Evolutionary conservation across 495 filamentous ascomycete species (phyloP).

Genomic region (Hypoxylon intermedium): DNA sequence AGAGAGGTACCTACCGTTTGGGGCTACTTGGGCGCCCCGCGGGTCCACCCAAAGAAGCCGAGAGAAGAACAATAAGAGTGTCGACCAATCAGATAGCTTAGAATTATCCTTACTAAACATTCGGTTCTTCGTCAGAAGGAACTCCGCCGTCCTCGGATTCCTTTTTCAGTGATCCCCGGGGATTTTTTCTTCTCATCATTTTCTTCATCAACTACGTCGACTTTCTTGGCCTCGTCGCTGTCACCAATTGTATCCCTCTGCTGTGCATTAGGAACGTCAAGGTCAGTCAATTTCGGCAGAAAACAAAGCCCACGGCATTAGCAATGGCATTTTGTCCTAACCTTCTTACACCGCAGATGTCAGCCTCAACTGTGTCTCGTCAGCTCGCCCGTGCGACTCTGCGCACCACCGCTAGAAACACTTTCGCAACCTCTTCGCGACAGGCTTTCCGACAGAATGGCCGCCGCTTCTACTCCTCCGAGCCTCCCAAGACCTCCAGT

Average conservation of each 20-base stretch:
- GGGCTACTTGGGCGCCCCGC: conserved; percentile 2
- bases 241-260: conserved; percentile 26
- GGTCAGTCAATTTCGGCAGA: conserved; percentile 21
- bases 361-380: conserved; percentile 51
- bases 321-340: conserved; percentile 31
- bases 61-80: conserved; percentile 22
- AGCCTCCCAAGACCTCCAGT: conserved; percentile 65
- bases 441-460: conserved; percentile 69
- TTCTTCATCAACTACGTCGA: conserved; percentile 16
- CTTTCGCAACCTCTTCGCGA: conserved; percentile 57
- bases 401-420: conserved; percentile 60
- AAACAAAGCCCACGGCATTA: conserved; percentile 4
- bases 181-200: conserved; percentile 17
- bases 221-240: conserved; percentile 27
- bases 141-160: conserved; percentile 28
- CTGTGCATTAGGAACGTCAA: conserved; percentile 31
- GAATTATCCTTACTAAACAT: conserved; percentile 33
- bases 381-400: conserved; percentile 65
- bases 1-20: conserved; percentile 4
- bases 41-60: conserved; percentile 31
- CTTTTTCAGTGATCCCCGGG: conserved; percentile 23
- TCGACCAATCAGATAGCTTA: conserved; percentile 22
- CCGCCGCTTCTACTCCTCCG: conserved; percentile 80
- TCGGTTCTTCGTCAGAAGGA: conserved; percentile 13
- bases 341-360: conserved; percentile 49